Percentiles rank a stretch among this genome's conserved stretches.
phyloP scores from a whole-genome alignment of 257 asterid species.

The Penstemon barbatus region DNA sequence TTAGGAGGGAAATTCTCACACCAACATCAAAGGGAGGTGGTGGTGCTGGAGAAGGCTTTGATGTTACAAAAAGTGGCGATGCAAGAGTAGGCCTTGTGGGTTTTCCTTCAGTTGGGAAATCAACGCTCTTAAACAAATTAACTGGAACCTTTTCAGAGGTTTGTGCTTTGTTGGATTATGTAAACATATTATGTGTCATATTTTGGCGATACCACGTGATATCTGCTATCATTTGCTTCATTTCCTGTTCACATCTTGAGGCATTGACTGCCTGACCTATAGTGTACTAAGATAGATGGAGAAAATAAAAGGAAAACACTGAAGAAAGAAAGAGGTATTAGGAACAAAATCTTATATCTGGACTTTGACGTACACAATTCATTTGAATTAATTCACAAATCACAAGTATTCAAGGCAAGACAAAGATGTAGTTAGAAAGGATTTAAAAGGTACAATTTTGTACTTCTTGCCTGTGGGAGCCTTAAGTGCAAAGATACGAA shows the following conservation, averaged over 20 bases:
- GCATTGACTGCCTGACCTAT: not conserved
- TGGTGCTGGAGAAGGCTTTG: conserved; percentile 99
- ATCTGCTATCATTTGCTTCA: not conserved
- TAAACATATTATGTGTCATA: not conserved
- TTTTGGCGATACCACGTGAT: not conserved
- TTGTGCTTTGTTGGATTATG: conserved; percentile 19
- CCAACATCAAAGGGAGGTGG: conserved; percentile 96
- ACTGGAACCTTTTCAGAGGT: conserved; percentile 99
- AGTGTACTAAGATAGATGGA: not conserved
- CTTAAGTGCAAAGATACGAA: not conserved
- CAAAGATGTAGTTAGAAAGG: not conserved
- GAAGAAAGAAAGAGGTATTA: not conserved
- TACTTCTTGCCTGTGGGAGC: not conserved
- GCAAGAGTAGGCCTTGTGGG: conserved; percentile 97
- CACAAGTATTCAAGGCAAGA: not conserved
- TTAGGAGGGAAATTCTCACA: conserved; percentile 86
- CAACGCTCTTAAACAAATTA: conserved; percentile 87
- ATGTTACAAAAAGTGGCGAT: conserved; percentile 98
- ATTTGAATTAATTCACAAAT: not conserved
- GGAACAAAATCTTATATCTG: not conserved
- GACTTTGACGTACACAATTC: not conserved
- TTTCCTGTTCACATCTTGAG: not conserved
- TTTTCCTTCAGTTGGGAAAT: conserved; percentile 97
- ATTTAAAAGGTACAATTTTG: not conserved
- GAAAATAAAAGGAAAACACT: conserved; percentile 1